Evolutionary conservation across 495 filamentous ascomycete genomes (phyloP).

Genomic region (Penicillium waksmanii): DNA sequence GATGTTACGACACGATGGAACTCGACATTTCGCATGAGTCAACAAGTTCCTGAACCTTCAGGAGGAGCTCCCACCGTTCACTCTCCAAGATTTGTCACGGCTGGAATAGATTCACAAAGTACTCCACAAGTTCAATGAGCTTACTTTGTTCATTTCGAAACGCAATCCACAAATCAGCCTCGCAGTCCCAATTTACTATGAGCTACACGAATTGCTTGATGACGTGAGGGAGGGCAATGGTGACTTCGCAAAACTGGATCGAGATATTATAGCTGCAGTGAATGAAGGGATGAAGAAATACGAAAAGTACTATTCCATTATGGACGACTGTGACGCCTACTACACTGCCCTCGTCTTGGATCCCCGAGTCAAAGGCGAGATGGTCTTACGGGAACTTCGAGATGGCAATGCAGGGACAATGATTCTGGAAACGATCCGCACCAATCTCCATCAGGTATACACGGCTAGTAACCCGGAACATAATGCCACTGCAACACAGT

Average conservation of each 20-base stretch:
- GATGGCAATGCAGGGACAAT: conserved; percentile 7
- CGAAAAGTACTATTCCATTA: too few relatives aligned
- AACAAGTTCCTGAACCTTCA: background rate
- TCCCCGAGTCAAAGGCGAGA: conserved; percentile 11
- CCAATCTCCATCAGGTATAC: background rate
- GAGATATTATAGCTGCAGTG: conserved; percentile 16
- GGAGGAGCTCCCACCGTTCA: conserved; percentile 3
- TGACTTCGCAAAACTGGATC: conserved; percentile 9
- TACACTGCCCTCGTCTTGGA: conserved; percentile 16
- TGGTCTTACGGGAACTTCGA: conserved; percentile 10
- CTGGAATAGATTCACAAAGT: conserved; percentile 7
- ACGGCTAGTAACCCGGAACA: background rate
- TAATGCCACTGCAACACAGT: background rate
- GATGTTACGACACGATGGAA: conserved; percentile 19
- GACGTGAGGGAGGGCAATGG: conserved; percentile 6
- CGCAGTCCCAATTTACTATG: conserved; percentile 14
- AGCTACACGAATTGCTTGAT: conserved; percentile 14
- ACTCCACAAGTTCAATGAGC: too few relatives aligned
- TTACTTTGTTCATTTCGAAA: too few relatives aligned
- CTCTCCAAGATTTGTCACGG: conserved; percentile 5
- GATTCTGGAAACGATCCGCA: conserved; percentile 1
- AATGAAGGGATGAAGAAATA: conserved; percentile 20
- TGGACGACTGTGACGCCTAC: conserved; percentile 16
- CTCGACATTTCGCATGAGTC: conserved; percentile 14
- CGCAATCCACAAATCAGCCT: conserved; percentile 22